These are phyloP conservation scores for Tephrocybe rancida DNA, from an alignment of 768 basidiomycete species.

Conservation along the genomic window DNA sequence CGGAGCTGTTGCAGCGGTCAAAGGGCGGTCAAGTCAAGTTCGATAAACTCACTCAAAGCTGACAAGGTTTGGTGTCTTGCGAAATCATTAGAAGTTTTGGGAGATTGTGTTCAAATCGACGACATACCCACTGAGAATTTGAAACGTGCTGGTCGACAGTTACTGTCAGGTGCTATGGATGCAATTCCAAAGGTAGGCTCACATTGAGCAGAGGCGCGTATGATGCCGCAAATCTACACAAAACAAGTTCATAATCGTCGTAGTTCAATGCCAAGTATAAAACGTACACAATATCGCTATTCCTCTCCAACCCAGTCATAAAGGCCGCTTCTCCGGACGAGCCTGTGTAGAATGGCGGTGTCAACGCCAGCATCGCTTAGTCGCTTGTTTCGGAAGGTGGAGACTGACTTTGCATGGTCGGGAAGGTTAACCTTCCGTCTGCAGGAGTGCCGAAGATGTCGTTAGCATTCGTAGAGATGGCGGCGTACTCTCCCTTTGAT, in stretches of 20 bases:
- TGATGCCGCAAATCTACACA: constrained; percentile 41
- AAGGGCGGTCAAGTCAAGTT: too few relatives aligned
- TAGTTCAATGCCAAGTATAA: not conserved
- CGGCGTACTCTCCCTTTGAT: constrained; percentile 55
- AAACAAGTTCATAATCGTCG: not conserved
- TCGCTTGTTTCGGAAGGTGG: not conserved
- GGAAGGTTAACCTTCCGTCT: constrained; percentile 48
- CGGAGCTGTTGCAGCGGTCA: too few relatives aligned
- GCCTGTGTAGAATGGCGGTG: constrained; percentile 34
- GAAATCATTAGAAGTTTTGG: not conserved
- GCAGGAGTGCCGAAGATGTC: constrained; percentile 43
- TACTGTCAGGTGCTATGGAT: constrained; percentile 4
- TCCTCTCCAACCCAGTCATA: constrained; percentile 61
- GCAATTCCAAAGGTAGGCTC: constrained; percentile 2
- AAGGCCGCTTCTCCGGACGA: constrained; percentile 58
- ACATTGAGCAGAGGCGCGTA: constrained; percentile 58
- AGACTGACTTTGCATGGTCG: constrained; percentile 50
- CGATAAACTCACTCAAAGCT: constrained; percentile 51
- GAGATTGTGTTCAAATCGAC: not conserved
- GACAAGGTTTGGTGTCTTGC: constrained; percentile 54
- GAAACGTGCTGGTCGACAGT: constrained; percentile 41
- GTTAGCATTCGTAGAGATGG: constrained; percentile 47
- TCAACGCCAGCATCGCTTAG: not conserved
- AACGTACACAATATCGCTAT: constrained; percentile 36
- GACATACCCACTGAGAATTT: constrained; percentile 51